phyloP scores from a whole-genome alignment of 1,284 basidiomycete genomes.

The Pterulicium gracile region DNA sequence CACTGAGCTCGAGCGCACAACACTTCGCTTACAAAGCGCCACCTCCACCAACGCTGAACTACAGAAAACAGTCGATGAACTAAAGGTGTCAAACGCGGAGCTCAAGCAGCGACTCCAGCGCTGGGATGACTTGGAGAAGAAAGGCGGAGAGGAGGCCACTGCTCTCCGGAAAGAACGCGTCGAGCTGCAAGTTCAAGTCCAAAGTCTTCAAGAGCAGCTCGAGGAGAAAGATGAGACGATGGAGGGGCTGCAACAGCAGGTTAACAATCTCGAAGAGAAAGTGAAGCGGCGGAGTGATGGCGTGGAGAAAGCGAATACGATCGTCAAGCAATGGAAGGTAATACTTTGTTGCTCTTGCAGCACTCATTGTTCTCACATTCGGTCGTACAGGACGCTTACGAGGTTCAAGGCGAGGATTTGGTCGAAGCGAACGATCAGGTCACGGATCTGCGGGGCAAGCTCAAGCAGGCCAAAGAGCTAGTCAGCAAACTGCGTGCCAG shows the following conservation, averaged over 20 bases:
- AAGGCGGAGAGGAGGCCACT: slow-evolving; percentile 48
- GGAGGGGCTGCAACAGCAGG: slow-evolving; percentile 9
- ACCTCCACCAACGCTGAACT: slow-evolving; percentile 42
- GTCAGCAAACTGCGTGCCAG: background rate
- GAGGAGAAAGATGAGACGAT: slow-evolving; percentile 27
- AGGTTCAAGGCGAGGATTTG: background rate
- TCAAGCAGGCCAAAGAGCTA: background rate
- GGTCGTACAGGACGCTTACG: background rate
- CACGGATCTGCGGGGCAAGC: background rate
- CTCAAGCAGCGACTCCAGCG: slow-evolving; percentile 53
- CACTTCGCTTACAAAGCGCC: slow-evolving; percentile 45
- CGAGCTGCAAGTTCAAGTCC: slow-evolving; percentile 44
- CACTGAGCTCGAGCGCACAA: slow-evolving; percentile 46
- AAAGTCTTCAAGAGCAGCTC: slow-evolving; percentile 34
- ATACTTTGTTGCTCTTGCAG: background rate
- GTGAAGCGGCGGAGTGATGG: too few relatives aligned
- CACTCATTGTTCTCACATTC: too few relatives aligned
- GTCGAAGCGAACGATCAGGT: background rate
- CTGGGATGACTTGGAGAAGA: slow-evolving; percentile 56
- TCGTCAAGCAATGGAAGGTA: slow-evolving; percentile 25
- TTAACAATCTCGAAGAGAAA: background rate
- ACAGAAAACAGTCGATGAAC: slow-evolving; percentile 42
- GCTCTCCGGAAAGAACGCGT: slow-evolving; percentile 39
- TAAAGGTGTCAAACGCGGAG: slow-evolving; percentile 41
- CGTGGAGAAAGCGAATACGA: slow-evolving; percentile 29